These are phyloP conservation scores for Mycena crocata DNA, from an alignment of 768 basidiomycete genomes.

Conservation along the genomic window DNA sequence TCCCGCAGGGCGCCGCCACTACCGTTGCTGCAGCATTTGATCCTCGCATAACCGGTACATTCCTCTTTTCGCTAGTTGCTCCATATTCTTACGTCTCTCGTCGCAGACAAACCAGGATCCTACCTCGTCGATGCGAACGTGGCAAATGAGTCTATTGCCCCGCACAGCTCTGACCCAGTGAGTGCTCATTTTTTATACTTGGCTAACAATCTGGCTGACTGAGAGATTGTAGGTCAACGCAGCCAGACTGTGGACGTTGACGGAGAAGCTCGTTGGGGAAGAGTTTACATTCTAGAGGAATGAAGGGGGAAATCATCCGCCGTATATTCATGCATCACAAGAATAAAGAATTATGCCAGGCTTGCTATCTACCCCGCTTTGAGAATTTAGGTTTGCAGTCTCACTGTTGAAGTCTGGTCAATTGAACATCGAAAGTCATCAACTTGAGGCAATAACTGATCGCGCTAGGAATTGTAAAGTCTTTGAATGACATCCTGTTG, in stretches of 20 bases:
- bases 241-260: conserved; percentile 5
- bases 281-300: conserved; percentile 9
- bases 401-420: no score
- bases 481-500: no score
- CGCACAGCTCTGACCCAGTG: conserved; percentile 8
- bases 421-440: no score
- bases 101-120: conserved; percentile 8
- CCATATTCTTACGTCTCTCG: neutral
- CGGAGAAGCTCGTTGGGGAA: conserved; percentile 11
- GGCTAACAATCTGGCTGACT: neutral
- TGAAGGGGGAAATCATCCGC: neutral
- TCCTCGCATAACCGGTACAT: neutral
- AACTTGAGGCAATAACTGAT: no score
- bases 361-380: neutral
- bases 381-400: neutral
- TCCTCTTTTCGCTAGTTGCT: conserved; percentile 1
- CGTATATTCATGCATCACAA: neutral
- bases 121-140: neutral
- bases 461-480: no score
- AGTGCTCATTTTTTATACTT: neutral
- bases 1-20: no score
- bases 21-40: no score
- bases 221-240: conserved; percentile 5
- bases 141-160: neutral
- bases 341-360: neutral